These are phyloP conservation scores for Penicillium argentinense DNA, from an alignment of 495 filamentous ascomycete species.

Conservation along the genomic window DNA sequence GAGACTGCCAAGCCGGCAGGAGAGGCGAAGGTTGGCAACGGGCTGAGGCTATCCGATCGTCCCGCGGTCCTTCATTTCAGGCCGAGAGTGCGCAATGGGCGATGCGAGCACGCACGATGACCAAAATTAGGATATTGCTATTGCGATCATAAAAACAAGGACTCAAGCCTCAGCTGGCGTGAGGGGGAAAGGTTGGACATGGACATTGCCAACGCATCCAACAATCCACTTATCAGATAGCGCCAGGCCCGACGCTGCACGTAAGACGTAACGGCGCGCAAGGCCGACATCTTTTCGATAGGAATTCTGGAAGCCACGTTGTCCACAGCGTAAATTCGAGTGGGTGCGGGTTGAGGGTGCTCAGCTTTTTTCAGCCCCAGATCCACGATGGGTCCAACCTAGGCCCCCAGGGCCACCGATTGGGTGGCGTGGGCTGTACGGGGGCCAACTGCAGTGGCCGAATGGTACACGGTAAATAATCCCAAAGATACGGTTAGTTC, in stretches of 20 bases:
- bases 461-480: neutral
- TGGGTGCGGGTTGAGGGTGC: neutral
- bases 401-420: no score
- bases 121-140: neutral
- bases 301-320: conserved; percentile 31
- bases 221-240: neutral
- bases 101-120: neutral
- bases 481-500: neutral
- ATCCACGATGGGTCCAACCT: conserved; percentile 15
- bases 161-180: neutral
- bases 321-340: conserved; percentile 7
- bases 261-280: conserved; percentile 4
- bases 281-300: conserved; percentile 1
- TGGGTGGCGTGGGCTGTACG: no score
- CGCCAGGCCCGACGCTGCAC: conserved; percentile 15
- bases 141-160: neutral
- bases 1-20: conserved; percentile 8
- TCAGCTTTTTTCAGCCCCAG: conserved; percentile 17
- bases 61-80: conserved; percentile 11
- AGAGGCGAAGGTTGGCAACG: conserved; percentile 4
- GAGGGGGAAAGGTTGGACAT: neutral
- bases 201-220: conserved; percentile 1
- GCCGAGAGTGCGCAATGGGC: neutral
- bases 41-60: conserved; percentile 12
- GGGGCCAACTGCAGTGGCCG: no score